Conservation (phyloP, 208 protist species). For the Leishmania amazonensis region DNA sequence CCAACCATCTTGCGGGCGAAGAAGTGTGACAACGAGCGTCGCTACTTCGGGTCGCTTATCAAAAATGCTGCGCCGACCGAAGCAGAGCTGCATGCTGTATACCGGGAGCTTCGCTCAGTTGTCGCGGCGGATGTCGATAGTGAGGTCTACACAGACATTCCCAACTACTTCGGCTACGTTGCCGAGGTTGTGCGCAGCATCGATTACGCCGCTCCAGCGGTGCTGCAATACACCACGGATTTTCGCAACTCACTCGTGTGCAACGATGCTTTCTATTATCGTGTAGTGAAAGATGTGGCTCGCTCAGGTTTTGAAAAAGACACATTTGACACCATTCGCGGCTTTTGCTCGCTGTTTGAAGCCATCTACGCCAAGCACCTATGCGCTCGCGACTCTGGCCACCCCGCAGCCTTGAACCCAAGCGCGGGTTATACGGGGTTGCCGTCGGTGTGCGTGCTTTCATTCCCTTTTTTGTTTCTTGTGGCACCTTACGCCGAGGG, state of each 20-base stretch:
- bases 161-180: constrained; percentile 78
- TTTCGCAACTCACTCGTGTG: constrained; percentile 29
- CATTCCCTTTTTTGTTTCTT: constrained; percentile 77
- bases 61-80: constrained; percentile 13
- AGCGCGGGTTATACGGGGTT: neutral
- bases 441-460: constrained; percentile 34
- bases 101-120: constrained; percentile 42
- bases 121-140: constrained; percentile 50
- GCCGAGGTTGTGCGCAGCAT: constrained; percentile 67
- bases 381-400: neutral
- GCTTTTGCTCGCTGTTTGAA: constrained; percentile 73
- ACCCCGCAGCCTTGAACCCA: constrained; percentile 8
- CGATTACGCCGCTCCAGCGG: constrained; percentile 27
- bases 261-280: constrained; percentile 70
- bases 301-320: constrained; percentile 56
- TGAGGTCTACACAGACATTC: constrained; percentile 79
- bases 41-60: constrained; percentile 63
- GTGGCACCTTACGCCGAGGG: constrained; percentile 71
- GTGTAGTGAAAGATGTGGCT: constrained; percentile 55
- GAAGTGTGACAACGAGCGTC: constrained; percentile 58
- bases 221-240: constrained; percentile 22
- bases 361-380: constrained; percentile 67
- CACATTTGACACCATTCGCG: constrained; percentile 45
- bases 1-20: constrained; percentile 46
- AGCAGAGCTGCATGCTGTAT: constrained; percentile 31